A percentile compares a stretch with the other conserved stretches of the same genome.
These are phyloP conservation scores for Crepidotus variabilis DNA, from an alignment of 768 basidiomycete genomes.

Conservation along the genomic window DNA sequence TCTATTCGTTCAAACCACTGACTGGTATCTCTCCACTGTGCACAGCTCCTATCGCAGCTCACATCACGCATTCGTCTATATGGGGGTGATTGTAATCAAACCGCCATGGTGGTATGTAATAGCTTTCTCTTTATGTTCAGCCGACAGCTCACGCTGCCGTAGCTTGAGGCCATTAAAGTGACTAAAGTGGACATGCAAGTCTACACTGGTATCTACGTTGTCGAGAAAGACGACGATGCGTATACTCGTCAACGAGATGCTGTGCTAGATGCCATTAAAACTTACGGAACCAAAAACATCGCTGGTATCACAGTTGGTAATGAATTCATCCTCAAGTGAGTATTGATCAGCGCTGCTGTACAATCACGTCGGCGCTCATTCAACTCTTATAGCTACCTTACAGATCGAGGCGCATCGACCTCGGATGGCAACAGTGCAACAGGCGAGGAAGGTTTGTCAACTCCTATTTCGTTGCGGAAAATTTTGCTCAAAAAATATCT, in stretches of 20 bases:
- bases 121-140: background rate
- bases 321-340: slow-evolving; percentile 81
- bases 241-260: slow-evolving; percentile 68
- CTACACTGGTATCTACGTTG: slow-evolving; percentile 68
- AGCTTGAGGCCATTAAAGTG: slow-evolving; percentile 84
- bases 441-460: slow-evolving; percentile 40
- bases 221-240: slow-evolving; percentile 53
- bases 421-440: slow-evolving; percentile 54
- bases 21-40: background rate
- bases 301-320: slow-evolving; percentile 88
- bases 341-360: background rate
- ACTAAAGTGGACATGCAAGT: slow-evolving; percentile 85
- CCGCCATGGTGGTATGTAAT: slow-evolving; percentile 61
- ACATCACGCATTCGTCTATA: slow-evolving; percentile 80
- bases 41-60: slow-evolving; percentile 77
- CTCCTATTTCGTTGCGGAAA: background rate
- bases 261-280: slow-evolving; percentile 65
- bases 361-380: background rate
- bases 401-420: slow-evolving; percentile 27
- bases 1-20: background rate
- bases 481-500: background rate
- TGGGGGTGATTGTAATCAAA: slow-evolving; percentile 84
- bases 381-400: slow-evolving; percentile 50
- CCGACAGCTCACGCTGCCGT: slow-evolving; percentile 2
- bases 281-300: slow-evolving; percentile 75